Conservation (phyloP, 164 flowering plant genomes). For the Aristolochia californica region DNA sequence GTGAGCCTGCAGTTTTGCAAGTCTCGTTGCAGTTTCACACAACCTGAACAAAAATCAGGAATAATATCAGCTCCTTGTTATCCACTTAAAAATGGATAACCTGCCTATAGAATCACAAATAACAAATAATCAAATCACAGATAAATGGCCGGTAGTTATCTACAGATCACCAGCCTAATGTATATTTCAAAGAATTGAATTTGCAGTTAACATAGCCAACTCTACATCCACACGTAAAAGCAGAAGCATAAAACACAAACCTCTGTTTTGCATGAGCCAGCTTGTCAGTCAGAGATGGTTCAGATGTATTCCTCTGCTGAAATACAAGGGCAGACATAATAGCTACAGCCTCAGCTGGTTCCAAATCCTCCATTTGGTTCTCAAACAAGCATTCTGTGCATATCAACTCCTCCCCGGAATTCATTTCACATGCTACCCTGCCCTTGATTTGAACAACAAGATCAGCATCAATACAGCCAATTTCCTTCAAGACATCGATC, state of each 20-base stretch:
- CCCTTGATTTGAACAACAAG: slow-evolving; percentile 99
- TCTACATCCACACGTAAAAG: neutral
- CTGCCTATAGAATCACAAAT: neutral
- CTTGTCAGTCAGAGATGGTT: slow-evolving; percentile 84
- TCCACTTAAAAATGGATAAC: neutral
- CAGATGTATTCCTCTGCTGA: slow-evolving; percentile 89
- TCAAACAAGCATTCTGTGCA: slow-evolving; percentile 95
- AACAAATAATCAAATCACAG: neutral
- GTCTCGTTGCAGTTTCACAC: slow-evolving; percentile 69
- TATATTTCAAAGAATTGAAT: neutral
- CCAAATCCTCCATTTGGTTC: slow-evolving; percentile 84
- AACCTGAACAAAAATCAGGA: slow-evolving; percentile 30
- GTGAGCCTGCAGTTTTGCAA: slow-evolving; percentile 73
- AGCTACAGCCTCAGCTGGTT: slow-evolving; percentile 98
- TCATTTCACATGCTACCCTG: slow-evolving; percentile 99
- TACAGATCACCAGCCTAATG: neutral
- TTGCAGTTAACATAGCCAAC: neutral
- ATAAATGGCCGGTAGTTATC: neutral
- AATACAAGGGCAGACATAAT: slow-evolving; percentile 96
- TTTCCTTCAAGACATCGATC: slow-evolving; percentile 86
- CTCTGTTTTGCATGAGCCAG: slow-evolving; percentile 57
- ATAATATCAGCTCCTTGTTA: neutral
- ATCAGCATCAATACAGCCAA: slow-evolving; percentile 84
- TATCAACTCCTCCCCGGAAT: slow-evolving; percentile 97
- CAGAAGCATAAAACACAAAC: slow-evolving; percentile 17